These are phyloP conservation scores for Crataegus laevigata DNA, from an alignment of 306 rosid species.

Conservation along the genomic window DNA sequence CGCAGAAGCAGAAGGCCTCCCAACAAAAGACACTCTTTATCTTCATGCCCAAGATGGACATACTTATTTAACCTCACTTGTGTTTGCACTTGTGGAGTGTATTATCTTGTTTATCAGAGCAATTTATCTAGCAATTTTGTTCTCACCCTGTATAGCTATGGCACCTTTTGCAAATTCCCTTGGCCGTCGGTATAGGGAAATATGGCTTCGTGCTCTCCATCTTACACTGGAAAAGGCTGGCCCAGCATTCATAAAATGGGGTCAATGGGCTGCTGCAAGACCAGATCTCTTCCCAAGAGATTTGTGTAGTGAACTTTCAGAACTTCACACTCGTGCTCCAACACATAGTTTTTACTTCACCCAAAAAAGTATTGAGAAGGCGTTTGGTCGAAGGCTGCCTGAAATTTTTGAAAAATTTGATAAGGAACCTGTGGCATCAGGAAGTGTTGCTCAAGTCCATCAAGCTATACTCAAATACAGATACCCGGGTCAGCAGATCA, in stretches of 20 bases:
- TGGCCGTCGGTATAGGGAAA: slow-evolving; percentile 52
- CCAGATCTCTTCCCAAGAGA: slow-evolving; percentile 77
- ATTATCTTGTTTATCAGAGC: slow-evolving; percentile 54
- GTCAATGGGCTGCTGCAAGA: slow-evolving; percentile 88
- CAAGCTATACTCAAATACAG: slow-evolving; percentile 60
- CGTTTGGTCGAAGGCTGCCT: slow-evolving; percentile 54
- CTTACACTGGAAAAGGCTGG: slow-evolving; percentile 66
- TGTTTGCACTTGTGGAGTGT: slow-evolving; percentile 42
- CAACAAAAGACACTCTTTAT: slow-evolving; percentile 32
- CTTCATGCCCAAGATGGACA: slow-evolving; percentile 41
- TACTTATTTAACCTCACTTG: slow-evolving; percentile 33
- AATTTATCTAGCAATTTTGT: slow-evolving; percentile 47
- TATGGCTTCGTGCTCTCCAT: slow-evolving; percentile 53
- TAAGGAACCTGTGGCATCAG: slow-evolving; percentile 73
- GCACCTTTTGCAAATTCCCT: slow-evolving; percentile 48
- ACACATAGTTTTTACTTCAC: slow-evolving; percentile 57
- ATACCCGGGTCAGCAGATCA: slow-evolving; percentile 54
- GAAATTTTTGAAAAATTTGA: slow-evolving; percentile 69
- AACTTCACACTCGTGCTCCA: slow-evolving; percentile 69
- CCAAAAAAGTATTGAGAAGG: slow-evolving; percentile 51
- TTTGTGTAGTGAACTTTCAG: slow-evolving; percentile 59
- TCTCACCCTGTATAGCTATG: slow-evolving; percentile 63
- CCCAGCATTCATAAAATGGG: slow-evolving; percentile 83
- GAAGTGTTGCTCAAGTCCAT: slow-evolving; percentile 86
- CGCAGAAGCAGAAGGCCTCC: slow-evolving; percentile 47